Evolutionary conservation across 768 basidiomycete genomes (phyloP).

Genomic region (Butyriboletus loyo): DNA sequence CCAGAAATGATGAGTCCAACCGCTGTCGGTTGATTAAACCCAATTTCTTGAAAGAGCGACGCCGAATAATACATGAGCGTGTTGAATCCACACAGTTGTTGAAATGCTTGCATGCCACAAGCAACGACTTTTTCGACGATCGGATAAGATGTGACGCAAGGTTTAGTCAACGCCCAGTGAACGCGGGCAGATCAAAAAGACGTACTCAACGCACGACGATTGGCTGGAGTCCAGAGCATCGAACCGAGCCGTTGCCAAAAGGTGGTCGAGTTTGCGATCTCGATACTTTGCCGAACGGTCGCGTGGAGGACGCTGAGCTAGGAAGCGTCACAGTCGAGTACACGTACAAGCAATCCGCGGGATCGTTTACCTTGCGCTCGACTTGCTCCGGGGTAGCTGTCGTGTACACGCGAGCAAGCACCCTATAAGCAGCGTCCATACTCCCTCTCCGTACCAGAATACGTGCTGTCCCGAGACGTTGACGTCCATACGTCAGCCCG

Average conservation of each 20-base stretch:
- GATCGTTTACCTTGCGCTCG: constrained; percentile 51
- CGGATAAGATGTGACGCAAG: not conserved
- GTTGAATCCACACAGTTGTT: constrained; percentile 84
- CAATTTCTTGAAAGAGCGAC: constrained; percentile 76
- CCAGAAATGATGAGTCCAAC: constrained; percentile 77
- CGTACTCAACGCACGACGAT: constrained; percentile 68
- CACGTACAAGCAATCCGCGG: not conserved
- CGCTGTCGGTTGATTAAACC: constrained; percentile 79
- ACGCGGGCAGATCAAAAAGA: not conserved
- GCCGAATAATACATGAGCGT: constrained; percentile 76
- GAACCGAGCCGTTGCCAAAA: constrained; percentile 53
- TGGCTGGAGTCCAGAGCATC: constrained; percentile 53
- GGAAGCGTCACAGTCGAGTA: not conserved
- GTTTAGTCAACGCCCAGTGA: not conserved
- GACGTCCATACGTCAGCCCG: not conserved
- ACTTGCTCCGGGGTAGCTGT: constrained; percentile 62
- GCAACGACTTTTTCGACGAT: constrained; percentile 50
- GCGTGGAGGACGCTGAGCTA: constrained; percentile 58
- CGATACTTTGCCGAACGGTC: constrained; percentile 58
- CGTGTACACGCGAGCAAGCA: constrained; percentile 69
- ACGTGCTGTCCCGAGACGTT: constrained; percentile 39
- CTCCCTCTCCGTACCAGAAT: constrained; percentile 61
- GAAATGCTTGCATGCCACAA: constrained; percentile 79
- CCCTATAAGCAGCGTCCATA: constrained; percentile 45
- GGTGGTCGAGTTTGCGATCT: constrained; percentile 60